Evolutionary conservation across 2,329 filamentous ascomycete species (phyloP), one percentile per base, ranked within the genome.

Genomic region (Penicillium nordicum): DNA sequence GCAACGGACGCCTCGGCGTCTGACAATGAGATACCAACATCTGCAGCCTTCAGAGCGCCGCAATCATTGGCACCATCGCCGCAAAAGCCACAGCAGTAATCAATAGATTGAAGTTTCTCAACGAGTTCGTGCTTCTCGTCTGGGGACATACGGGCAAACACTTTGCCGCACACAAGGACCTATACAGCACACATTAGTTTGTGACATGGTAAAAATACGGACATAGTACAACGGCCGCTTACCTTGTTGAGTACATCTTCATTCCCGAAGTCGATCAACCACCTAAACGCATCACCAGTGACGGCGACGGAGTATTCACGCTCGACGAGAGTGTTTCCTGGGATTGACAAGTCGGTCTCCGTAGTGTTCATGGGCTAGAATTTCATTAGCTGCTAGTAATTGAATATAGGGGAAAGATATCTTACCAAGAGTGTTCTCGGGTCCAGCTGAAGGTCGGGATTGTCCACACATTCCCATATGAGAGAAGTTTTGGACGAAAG

Each of bases 51-150:
- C 61, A 99, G 79, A 7, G 94, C 95, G 63, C 93, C 94, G 65
- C 94, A 99, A 72, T 99, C 94, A 70, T 99, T 99, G 27, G 94
- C 94, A 40, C 94, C 94, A 71, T 99, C 94, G 43, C 94, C 94
- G 68, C 94, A 99, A 76, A 99, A 99, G 29, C 94, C 94, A 63
- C 87, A 90, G 65, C 90, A 96, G 73, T 97, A 99, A 71, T 92
- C 93, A 62, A 99, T 91, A 66, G 89, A 93, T 72, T 99, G 95
- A 4, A 99, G 82, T 72, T 97, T 99, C 73, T 97, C 94, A 2
- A 99, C 92, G 2, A 99, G 80, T 73, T 99, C 95, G 70, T 97
- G 92, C 73, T 99, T 99, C 74, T 99, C 94, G 70, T 99, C 95
- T 0, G 94, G 95, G 1, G 93, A 97, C 94, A 99, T 99, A 65